Evolutionary conservation across 495 filamentous ascomycete species (phyloP), one percentile per base, ranked within the genome.

Genomic region (Daldinia caldariorum): DNA sequence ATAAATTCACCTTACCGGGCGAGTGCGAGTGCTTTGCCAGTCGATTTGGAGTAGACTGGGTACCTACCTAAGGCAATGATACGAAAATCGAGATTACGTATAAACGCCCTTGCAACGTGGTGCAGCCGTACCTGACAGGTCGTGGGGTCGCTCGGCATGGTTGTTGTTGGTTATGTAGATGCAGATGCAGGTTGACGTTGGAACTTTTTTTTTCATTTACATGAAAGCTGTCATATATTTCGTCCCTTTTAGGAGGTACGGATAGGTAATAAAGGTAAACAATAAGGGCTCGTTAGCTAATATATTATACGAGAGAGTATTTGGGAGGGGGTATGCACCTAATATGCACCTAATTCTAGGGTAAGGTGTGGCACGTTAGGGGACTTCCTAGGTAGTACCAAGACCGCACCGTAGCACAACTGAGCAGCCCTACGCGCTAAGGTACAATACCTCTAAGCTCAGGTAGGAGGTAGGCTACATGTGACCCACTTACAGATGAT

Each of bases 51-150:
- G 26, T 18, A 50, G n/a, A 22, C 22, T 12, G 6, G 50, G 20
- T 29, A 54, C 22, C 10, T 51, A 51, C 20, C 2, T 51, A 47
- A 2, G n/a, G n/a, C n/a, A n/a, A n/a, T n/a, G n/a, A 14, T 47
- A 47, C 20, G 43, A n/a, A 47, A 8, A 4, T 47, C 43, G 7
- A 47, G 16, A 32, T 45, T 45, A 38, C 22, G 2, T 49, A n/a
- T 41, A 51, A 47, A 58, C 29, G 39, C 29, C 38, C 49, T 58
- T 53, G 47, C 66, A 63, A 54, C 51, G 18, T 8, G 2, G 29
- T 56, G 54, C 63, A 59, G 54, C 64, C 64, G 69, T 71, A 63
- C 69, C 69, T 71, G 58, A 45, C 69, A 67, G 58, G 16, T 39
- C 37, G 53, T 50, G 60, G 69, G 69, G 69, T 71, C 39, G 58